These are phyloP conservation scores for Cokeromyces recurvatus DNA, from an alignment of 371 early-diverging fungal genomes.

Conservation along the genomic window DNA sequence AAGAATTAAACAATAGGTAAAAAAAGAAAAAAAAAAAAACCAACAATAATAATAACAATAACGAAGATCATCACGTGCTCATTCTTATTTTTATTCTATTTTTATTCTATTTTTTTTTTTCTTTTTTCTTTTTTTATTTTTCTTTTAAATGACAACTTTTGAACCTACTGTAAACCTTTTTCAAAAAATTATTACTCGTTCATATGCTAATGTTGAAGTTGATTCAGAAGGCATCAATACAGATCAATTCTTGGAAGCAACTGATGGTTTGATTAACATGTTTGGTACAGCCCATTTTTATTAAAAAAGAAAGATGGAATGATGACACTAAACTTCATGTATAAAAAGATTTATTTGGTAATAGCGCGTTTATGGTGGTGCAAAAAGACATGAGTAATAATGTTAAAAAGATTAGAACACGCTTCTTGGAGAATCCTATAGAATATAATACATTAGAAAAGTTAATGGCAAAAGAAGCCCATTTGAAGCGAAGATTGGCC, in stretches of 20 bases:
- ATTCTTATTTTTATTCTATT: no score
- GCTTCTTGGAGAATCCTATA: slow-evolving; percentile 57
- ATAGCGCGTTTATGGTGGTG: slow-evolving; percentile 77
- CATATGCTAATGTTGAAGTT: slow-evolving; percentile 66
- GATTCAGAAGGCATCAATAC: slow-evolving; percentile 70
- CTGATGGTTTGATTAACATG: slow-evolving; percentile 73
- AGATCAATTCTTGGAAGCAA: slow-evolving; percentile 83
- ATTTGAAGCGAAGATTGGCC: slow-evolving; percentile 73
- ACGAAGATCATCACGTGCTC: no score
- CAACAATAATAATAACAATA: no score
- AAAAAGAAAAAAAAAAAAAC: no score
- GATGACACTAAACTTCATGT: no score
- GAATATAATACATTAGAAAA: slow-evolving; percentile 77
- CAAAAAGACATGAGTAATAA: slow-evolving; percentile 90
- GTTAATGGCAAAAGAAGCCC: slow-evolving; percentile 71
- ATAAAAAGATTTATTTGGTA: slow-evolving; percentile 68
- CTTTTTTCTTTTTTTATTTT: no score
- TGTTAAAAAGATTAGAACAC: slow-evolving; percentile 78
- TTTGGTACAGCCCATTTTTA: slow-evolving; percentile 72
- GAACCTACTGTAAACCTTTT: no score
- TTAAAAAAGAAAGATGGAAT: background rate
- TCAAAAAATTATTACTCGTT: slow-evolving; percentile 39
- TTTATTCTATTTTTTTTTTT: no score
- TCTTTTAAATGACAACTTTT: no score
- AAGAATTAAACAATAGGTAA: no score